Evolutionary conservation across 129 eudicot genomes (phyloP).

Genomic region (Cynara cardunculus): DNA sequence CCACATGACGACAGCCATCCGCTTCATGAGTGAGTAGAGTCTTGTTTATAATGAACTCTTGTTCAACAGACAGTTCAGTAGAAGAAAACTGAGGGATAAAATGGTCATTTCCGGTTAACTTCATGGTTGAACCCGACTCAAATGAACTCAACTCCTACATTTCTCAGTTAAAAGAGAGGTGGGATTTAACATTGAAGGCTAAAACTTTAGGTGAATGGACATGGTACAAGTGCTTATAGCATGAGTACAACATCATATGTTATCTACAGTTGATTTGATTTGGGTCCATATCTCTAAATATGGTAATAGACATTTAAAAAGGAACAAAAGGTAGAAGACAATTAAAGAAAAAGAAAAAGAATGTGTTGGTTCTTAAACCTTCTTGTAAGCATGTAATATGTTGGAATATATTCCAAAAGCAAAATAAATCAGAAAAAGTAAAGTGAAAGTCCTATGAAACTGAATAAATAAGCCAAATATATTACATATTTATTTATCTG

Average conservation of each 20-base stretch:
- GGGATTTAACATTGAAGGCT: conserved; percentile 2
- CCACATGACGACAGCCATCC: conserved; percentile 41
- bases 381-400: conserved; percentile 33
- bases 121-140: conserved; percentile 15
- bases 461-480: too few species aligned
- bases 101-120: conserved; percentile 15
- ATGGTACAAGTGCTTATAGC: conserved; percentile 21
- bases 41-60: conserved; percentile 49
- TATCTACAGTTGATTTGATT: not conserved
- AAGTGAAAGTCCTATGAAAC: conserved; percentile 6
- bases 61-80: conserved; percentile 26
- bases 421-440: conserved; percentile 12
- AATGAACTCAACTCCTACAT: conserved; percentile 20
- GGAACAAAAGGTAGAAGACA: not conserved
- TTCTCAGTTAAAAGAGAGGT: conserved; percentile 1
- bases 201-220: not conserved
- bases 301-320: conserved; percentile 5
- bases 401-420: conserved; percentile 25
- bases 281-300: not conserved
- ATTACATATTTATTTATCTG: too few species aligned
- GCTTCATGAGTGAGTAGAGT: conserved; percentile 65
- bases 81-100: conserved; percentile 23
- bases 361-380: conserved; percentile 33
- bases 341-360: conserved; percentile 24
- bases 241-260: conserved; percentile 18